Evolutionary conservation across 805 yeast genomes (phyloP).

Genomic region (Scheffersomyces stipitis): DNA sequence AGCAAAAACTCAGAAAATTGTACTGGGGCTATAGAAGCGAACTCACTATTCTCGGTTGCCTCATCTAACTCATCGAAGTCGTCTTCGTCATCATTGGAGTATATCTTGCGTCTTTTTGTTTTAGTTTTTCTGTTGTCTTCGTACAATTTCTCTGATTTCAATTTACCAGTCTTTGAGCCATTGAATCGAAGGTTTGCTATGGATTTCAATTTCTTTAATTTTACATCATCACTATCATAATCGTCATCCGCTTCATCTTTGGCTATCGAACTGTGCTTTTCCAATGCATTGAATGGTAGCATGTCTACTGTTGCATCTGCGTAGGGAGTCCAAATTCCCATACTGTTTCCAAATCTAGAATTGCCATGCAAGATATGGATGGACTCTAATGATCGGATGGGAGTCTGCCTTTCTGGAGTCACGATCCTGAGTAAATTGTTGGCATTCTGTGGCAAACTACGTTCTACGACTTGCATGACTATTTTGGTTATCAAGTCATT

Average conservation of each 20-base stretch:
- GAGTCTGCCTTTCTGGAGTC: slow-evolving; percentile 37
- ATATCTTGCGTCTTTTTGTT: slow-evolving; percentile 18
- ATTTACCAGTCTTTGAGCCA: slow-evolving; percentile 45
- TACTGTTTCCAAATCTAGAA: slow-evolving; percentile 58
- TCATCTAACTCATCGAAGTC: slow-evolving; percentile 18
- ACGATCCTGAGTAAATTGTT: slow-evolving; percentile 38
- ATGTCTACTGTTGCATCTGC: slow-evolving; percentile 68
- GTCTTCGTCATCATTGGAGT: slow-evolving; percentile 8
- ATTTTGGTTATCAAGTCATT: slow-evolving; percentile 46
- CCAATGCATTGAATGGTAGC: slow-evolving; percentile 54
- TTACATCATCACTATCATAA: slow-evolving; percentile 8
- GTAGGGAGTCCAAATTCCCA: slow-evolving; percentile 74
- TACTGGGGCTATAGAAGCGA: slow-evolving; percentile 57
- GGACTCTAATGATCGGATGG: slow-evolving; percentile 48
- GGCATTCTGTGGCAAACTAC: slow-evolving; percentile 47
- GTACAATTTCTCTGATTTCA: slow-evolving; percentile 36
- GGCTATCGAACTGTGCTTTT: slow-evolving; percentile 40
- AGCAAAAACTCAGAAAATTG: slow-evolving; percentile 50
- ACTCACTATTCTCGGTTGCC: slow-evolving; percentile 30
- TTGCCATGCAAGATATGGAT: slow-evolving; percentile 60
- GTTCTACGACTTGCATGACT: slow-evolving; percentile 60
- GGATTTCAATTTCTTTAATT: slow-evolving; percentile 25
- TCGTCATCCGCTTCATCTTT: slow-evolving; percentile 2
- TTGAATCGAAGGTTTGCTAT: slow-evolving; percentile 61
- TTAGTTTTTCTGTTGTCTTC: slow-evolving; percentile 31